Evolutionary conservation across 2,329 filamentous ascomycete species (phyloP).

Genomic region (Pestalotiopsis sp.): DNA sequence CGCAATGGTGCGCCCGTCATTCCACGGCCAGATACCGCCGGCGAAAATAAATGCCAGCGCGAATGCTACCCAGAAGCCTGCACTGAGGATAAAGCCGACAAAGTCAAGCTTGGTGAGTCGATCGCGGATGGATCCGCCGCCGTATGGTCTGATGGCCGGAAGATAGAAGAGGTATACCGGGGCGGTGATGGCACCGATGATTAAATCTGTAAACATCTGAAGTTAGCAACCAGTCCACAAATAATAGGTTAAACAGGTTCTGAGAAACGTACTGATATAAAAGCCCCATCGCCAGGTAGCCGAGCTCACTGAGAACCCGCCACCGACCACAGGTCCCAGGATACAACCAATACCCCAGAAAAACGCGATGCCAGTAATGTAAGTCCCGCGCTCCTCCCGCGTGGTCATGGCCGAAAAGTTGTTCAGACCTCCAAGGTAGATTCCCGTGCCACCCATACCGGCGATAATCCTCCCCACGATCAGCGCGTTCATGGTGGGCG

Average conservation of each 20-base stretch:
- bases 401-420: conserved; percentile 27
- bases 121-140: conserved; percentile 18
- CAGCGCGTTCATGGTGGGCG: conserved; percentile 44
- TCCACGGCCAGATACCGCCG: conserved; percentile 51
- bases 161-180: conserved; percentile 33
- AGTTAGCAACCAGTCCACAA: too few species aligned
- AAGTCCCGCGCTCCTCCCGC: conserved; percentile 26
- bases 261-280: conserved; percentile 46
- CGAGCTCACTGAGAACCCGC: conserved; percentile 11
- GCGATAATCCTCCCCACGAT: conserved; percentile 49
- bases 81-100: conserved; percentile 44
- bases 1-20: conserved; percentile 42
- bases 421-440: conserved; percentile 37
- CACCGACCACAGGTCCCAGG: conserved; percentile 47
- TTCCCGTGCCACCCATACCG: conserved; percentile 44
- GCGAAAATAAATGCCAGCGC: conserved; percentile 55
- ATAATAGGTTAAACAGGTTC: too few species aligned
- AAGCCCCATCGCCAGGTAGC: conserved; percentile 37
- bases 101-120: conserved; percentile 41
- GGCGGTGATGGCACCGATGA: conserved; percentile 40
- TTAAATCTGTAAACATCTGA: conserved; percentile 36
- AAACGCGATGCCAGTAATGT: conserved; percentile 29
- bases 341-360: conserved; percentile 46
- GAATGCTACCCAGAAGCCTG: conserved; percentile 40
- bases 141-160: conserved; percentile 22